Percentiles rank a stretch among this genome's conserved stretches.
These are phyloP conservation scores for Ustilago shanxiensis DNA, from an alignment of 1,284 basidiomycete species.

Conservation along the genomic window DNA sequence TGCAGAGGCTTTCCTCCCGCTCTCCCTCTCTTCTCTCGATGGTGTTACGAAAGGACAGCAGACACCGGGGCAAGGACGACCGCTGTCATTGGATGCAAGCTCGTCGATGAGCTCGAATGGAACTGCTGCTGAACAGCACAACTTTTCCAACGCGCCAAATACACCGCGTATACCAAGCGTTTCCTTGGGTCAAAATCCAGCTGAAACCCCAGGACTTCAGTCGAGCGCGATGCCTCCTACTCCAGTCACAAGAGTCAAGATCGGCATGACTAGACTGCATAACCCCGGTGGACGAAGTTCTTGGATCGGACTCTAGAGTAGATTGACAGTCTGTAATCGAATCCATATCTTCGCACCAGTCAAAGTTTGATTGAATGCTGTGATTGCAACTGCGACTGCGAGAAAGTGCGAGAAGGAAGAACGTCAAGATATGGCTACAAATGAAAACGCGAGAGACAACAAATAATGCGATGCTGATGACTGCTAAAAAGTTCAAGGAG, in stretches of 20 bases:
- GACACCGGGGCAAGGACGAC: conserved; percentile 9
- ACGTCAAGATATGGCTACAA: conserved; percentile 13
- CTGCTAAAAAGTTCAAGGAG: neutral
- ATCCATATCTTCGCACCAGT: neutral
- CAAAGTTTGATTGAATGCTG: neutral
- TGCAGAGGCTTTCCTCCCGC: conserved; percentile 86
- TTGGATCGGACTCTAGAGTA: conserved; percentile 78
- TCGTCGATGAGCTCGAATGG: conserved; percentile 32
- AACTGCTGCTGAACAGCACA: conserved; percentile 20
- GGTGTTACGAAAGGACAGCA: conserved; percentile 14
- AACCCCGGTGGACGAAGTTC: conserved; percentile 90
- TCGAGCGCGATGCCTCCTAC: conserved; percentile 19
- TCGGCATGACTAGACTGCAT: conserved; percentile 90
- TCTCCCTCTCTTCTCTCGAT: conserved; percentile 45
- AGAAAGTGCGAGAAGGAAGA: neutral
- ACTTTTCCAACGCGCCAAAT: conserved; percentile 62
- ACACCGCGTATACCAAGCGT: conserved; percentile 62
- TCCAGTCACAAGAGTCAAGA: conserved; percentile 77
- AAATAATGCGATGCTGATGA: conserved; percentile 11
- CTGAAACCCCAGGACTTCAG: conserved; percentile 11
- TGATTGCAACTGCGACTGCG: conserved; percentile 9
- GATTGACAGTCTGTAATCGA: neutral
- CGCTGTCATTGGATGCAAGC: conserved; percentile 38
- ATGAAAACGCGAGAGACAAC: neutral
- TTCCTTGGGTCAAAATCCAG: conserved; percentile 14